These are phyloP conservation scores for Phaffomyces antillensis DNA, from an alignment of 805 yeast genomes.

Conservation along the genomic window DNA sequence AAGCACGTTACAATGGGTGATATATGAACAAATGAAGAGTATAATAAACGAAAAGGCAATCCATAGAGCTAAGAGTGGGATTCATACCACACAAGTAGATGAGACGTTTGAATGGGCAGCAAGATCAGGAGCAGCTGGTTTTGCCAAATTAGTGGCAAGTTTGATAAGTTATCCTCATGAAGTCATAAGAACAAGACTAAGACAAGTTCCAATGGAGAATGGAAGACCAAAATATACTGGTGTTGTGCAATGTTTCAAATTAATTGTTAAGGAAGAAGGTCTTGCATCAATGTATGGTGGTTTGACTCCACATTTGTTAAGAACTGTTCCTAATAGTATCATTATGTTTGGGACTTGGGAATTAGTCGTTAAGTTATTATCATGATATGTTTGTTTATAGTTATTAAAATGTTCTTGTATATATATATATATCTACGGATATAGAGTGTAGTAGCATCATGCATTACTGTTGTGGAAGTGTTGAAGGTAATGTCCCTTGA, in stretches of 20 bases:
- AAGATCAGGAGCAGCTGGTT: conserved; percentile 95
- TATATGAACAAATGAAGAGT: conserved; percentile 89
- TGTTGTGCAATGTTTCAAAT: conserved; percentile 74
- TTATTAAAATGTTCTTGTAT: background rate
- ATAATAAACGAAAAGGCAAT: conserved; percentile 49
- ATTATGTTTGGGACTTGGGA: conserved; percentile 99
- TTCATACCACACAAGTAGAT: conserved; percentile 41
- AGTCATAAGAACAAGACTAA: conserved; percentile 88
- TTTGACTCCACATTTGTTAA: conserved; percentile 87
- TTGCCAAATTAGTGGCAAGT: conserved; percentile 91
- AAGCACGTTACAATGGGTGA: conserved; percentile 91
- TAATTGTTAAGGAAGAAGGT: conserved; percentile 90
- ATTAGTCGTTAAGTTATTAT: conserved; percentile 54
- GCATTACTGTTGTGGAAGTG: background rate
- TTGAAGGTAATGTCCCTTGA: conserved; percentile 31
- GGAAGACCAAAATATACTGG: conserved; percentile 89
- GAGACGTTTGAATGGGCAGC: conserved; percentile 85
- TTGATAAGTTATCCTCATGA: conserved; percentile 94
- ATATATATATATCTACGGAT: too few species aligned
- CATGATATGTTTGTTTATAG: conserved; percentile 17
- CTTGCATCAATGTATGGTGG: conserved; percentile 94
- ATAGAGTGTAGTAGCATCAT: background rate
- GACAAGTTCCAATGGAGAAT: conserved; percentile 84
- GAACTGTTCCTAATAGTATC: conserved; percentile 96
- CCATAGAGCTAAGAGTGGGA: conserved; percentile 28